These are phyloP conservation scores for Lepidium sativum DNA, from an alignment of 345 rosid species.

Conservation along the genomic window DNA sequence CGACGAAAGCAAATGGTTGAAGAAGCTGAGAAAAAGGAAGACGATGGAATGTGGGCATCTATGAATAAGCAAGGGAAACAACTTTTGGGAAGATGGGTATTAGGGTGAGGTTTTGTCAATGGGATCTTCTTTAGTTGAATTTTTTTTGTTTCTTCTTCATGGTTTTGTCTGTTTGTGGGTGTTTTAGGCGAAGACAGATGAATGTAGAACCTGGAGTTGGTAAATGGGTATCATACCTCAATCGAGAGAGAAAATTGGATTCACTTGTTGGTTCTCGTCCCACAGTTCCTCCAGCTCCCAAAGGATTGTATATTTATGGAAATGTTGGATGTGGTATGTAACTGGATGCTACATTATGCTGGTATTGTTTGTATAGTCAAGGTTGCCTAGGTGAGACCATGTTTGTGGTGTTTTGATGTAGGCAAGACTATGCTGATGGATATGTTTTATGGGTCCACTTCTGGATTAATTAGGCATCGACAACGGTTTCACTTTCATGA, in stretches of 20 bases:
- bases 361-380: neutral
- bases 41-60: conserved; percentile 46
- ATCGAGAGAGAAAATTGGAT: conserved; percentile 79
- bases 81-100: conserved; percentile 57
- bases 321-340: conserved; percentile 88
- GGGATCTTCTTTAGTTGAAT: neutral
- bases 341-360: neutral
- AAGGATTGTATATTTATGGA: conserved; percentile 85
- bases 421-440: conserved; percentile 99
- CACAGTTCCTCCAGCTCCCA: conserved; percentile 67
- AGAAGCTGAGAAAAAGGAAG: conserved; percentile 73
- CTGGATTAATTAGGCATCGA: conserved; percentile 59
- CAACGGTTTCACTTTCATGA: conserved; percentile 81
- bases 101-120: conserved; percentile 34
- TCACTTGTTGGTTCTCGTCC: conserved; percentile 70
- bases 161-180: neutral
- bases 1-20: conserved; percentile 55
- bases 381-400: neutral
- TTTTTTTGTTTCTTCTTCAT: neutral
- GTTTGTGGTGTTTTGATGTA: conserved; percentile 21
- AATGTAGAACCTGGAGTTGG: conserved; percentile 85
- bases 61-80: conserved; percentile 39
- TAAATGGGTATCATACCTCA: conserved; percentile 91
- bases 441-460: conserved; percentile 77
- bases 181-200: conserved; percentile 41